These are phyloP conservation scores for Pleurotus sapidus DNA, from an alignment of 768 basidiomycete species.

Conservation along the genomic window DNA sequence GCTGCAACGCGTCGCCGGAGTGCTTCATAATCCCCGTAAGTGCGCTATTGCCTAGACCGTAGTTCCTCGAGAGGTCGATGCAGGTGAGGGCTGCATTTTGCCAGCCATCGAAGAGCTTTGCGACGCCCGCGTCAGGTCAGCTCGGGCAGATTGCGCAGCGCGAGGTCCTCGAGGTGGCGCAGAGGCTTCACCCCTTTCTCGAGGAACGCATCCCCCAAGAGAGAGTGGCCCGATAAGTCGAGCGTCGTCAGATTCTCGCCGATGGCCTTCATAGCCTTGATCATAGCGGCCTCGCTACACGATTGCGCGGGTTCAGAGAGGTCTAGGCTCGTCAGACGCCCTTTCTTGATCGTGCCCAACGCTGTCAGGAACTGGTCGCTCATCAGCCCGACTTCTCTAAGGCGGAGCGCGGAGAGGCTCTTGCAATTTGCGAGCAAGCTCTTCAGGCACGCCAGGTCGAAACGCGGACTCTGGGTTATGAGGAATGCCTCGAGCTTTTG, in stretches of 20 bases:
- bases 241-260: constrained; percentile 58
- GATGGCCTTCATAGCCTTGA: constrained; percentile 48
- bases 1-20: constrained; percentile 54
- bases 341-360: constrained; percentile 44
- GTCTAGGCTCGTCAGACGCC: constrained; percentile 58
- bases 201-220: constrained; percentile 61
- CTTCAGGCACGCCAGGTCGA: constrained; percentile 66
- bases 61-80: constrained; percentile 66
- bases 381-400: constrained; percentile 77
- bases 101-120: constrained; percentile 66
- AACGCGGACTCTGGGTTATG: constrained; percentile 84
- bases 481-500: constrained; percentile 68
- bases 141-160: constrained; percentile 51
- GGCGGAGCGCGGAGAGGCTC: constrained; percentile 62
- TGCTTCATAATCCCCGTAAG: constrained; percentile 65
- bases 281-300: constrained; percentile 58
- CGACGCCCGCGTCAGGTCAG: constrained; percentile 72
- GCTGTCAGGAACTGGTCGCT: constrained; percentile 59
- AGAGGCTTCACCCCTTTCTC: constrained; percentile 50
- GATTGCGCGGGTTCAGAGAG: constrained; percentile 50
- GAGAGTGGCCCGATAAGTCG: constrained; percentile 67
- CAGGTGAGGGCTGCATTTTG: constrained; percentile 43
- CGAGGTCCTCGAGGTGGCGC: constrained; percentile 49
- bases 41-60: constrained; percentile 46
- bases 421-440: constrained; percentile 54